Base-by-base conservation (phyloP, 305 asterid genomes). In the Lippia alba region DNA sequence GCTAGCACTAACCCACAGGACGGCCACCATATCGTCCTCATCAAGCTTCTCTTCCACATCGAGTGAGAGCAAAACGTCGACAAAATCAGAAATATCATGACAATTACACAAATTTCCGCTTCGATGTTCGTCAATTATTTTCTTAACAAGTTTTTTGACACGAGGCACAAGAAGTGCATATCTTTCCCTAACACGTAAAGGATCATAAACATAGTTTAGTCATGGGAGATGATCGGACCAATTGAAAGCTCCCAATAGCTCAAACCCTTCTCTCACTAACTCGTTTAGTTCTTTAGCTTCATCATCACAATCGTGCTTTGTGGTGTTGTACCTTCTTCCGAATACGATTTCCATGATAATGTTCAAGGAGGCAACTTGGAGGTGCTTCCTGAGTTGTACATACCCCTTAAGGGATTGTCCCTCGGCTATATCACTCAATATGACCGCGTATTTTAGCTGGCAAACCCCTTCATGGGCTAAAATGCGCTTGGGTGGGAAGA, bases 161-260 rank as follows among this genome's bases (percentile, higher is more conserved):
- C 86, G 80, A 10, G 85, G 72, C 17, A 86, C 89, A 8, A 86
- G 73, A 1, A 40, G 69, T 6, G 60, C 61, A 30, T 90, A 86
- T 20, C 91, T 85, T 61, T 82, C 78, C 15, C 70, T 66, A 30
- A 85, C 78, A 24, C 60, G 67, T 70, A 41, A 79, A 16, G 91
- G 91, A 44, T 88, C 91, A 36, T 78, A 79, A 24, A 82, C 81
- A 36, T 74, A 64, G 40, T 74, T 78, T 51, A 88, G 34, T 91
- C 89, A 88, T 16, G 87, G 85, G 24, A 88, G 73, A 77, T 88
- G 88, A 72, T 88, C 94, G n/a, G 83, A 83, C 94, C 89, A 88
- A 62, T 88, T 85, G 66, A 88, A 84, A 60, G 85, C 85, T 66
- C 94, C 91, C 73, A 88, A 72, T 2, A 88, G 81, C 73, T 86